A percentile compares a stretch with the other conserved stretches of the same genome.
phyloP scores from a whole-genome alignment of 176 grass and related monocot species.

The Eragrostis nindensis region DNA sequence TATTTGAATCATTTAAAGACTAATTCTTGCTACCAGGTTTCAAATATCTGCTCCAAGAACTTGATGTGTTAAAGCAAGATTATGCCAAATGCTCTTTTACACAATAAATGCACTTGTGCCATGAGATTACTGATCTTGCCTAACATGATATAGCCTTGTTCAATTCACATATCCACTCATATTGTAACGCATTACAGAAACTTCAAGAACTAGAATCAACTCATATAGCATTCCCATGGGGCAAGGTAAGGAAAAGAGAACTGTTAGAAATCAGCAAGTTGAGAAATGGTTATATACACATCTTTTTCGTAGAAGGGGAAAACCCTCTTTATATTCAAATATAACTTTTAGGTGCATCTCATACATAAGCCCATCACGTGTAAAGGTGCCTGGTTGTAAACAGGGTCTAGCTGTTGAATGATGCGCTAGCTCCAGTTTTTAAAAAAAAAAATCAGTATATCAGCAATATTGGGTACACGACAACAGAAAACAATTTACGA shows the following conservation, averaged over 20 bases:
- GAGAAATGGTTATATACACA: neutral
- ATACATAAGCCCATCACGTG: constrained; percentile 15
- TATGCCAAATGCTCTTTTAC: neutral
- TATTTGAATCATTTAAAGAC: neutral
- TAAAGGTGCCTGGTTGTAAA: constrained; percentile 20
- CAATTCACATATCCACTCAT: neutral
- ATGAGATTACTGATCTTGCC: neutral
- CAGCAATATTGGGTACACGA: neutral
- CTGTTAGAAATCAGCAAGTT: neutral
- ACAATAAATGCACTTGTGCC: neutral
- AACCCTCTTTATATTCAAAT: constrained; percentile 4
- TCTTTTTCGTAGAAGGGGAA: constrained; percentile 4
- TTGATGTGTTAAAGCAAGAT: constrained; percentile 11
- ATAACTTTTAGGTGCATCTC: neutral
- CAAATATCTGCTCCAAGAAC: constrained; percentile 19
- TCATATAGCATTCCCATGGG: neutral
- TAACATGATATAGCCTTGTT: constrained; percentile 8
- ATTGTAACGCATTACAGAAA: neutral
- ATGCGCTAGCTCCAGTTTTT: constrained; percentile 15
- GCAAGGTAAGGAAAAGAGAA: constrained; percentile 17
- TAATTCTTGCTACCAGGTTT: constrained; percentile 14
- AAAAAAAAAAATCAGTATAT: neutral
- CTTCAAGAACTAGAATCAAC: neutral
- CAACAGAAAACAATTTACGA: neutral
- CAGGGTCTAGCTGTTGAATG: neutral